These are phyloP conservation scores for Arabidopsis arenosa DNA, from an alignment of 345 rosid genomes.

Conservation along the genomic window DNA sequence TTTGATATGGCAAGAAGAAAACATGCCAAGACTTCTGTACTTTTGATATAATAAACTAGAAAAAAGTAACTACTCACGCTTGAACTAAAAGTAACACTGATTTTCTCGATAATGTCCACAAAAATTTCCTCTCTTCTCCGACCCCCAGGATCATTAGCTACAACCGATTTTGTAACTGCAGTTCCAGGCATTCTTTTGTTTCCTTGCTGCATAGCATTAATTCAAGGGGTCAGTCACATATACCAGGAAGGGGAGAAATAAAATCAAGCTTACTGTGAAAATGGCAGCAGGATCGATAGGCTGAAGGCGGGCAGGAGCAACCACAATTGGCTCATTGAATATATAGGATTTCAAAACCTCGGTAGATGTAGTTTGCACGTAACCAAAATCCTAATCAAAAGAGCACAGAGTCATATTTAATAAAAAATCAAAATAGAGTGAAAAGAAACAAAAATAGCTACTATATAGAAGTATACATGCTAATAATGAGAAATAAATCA, in stretches of 20 bases:
- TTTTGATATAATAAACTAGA: conserved; percentile 13
- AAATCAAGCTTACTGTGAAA: conserved; percentile 67
- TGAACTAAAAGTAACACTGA: conserved; percentile 98
- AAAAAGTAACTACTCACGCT: conserved; percentile 65
- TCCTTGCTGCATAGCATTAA: conserved; percentile 77
- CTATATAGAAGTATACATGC: not conserved
- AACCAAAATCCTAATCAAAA: conserved; percentile 88
- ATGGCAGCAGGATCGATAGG: conserved; percentile 93
- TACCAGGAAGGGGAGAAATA: conserved; percentile 1
- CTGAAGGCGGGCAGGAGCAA: conserved; percentile 80
- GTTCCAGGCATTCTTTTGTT: conserved; percentile 97
- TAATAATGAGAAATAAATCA: conserved; percentile 4
- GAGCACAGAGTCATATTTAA: conserved; percentile 20
- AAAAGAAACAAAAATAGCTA: not conserved
- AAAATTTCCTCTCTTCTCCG: conserved; percentile 97
- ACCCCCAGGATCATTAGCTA: conserved; percentile 97
- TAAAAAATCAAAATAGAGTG: not conserved
- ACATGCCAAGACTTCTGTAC: conserved; percentile 1
- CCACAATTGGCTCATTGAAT: conserved; percentile 91
- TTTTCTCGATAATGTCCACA: conserved; percentile 97
- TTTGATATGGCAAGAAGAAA: conserved; percentile 21
- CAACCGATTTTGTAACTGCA: conserved; percentile 96
- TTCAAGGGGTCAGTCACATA: conserved; percentile 36
- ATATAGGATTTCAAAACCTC: conserved; percentile 92
- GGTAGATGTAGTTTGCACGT: conserved; percentile 95